These are phyloP conservation scores for Brassica hybrid DNA, from an alignment of 441 rosid species.

Conservation along the genomic window DNA sequence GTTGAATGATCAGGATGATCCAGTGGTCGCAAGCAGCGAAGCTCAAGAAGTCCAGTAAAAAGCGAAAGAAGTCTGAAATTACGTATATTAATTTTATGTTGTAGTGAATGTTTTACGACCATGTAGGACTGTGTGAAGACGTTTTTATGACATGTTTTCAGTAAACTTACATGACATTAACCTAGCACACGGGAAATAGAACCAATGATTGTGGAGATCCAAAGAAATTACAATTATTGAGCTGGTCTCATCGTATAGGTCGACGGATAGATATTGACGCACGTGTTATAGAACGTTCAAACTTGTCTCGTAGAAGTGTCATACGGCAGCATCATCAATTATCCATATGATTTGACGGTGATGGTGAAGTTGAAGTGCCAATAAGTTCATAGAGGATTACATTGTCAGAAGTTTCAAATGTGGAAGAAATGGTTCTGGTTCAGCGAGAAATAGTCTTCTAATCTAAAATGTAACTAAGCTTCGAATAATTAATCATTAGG, in stretches of 20 bases:
- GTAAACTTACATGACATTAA: no score
- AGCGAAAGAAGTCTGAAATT: no score
- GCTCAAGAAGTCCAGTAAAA: background rate
- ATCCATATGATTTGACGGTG: background rate
- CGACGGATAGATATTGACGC: no score
- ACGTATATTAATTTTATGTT: no score
- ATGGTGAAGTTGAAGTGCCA: slow-evolving; percentile 1
- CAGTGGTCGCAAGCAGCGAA: background rate
- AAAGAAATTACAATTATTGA: no score
- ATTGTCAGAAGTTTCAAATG: background rate
- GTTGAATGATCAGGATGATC: background rate
- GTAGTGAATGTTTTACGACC: background rate
- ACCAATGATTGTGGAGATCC: no score
- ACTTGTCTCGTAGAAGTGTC: background rate
- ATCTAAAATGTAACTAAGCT: background rate
- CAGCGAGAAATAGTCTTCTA: background rate
- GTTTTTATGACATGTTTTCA: no score
- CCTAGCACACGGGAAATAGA: no score
- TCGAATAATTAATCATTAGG: background rate
- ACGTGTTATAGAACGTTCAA: no score
- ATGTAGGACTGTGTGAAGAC: background rate
- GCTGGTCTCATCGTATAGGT: no score
- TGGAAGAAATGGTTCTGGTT: background rate
- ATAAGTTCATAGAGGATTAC: background rate
- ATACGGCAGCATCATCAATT: background rate